Percentiles rank a stretch among this genome's conserved stretches.
phyloP scores from a whole-genome alignment of 2,329 filamentous ascomycete genomes.

The Pestalotiopsis sp. region DNA sequence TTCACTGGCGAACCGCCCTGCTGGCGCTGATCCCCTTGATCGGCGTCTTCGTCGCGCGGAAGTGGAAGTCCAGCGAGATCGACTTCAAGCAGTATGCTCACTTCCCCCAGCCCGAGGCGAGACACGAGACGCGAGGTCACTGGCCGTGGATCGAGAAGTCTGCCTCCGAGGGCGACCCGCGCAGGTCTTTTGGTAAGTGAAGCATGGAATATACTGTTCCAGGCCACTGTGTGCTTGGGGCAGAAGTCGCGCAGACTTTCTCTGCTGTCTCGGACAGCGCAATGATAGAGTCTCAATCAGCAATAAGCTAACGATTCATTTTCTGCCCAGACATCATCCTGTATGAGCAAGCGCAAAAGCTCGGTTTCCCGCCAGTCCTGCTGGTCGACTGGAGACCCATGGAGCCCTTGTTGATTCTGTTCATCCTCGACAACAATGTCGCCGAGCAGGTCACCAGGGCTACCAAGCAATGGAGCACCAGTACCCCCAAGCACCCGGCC shows the following conservation, averaged over 20 bases:
- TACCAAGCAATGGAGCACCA: constrained; percentile 10
- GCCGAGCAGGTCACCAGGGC: constrained; percentile 12
- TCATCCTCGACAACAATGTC: constrained; percentile 12
- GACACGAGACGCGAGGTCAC: constrained; percentile 6
- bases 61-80: not conserved
- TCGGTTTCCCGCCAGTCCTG: constrained; percentile 11
- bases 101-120: constrained; percentile 11
- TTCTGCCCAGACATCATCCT: constrained; percentile 5
- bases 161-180: constrained; percentile 1
- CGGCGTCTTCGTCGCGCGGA: not conserved
- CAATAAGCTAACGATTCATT: not conserved
- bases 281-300: not conserved
- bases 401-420: constrained; percentile 3
- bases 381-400: constrained; percentile 13
- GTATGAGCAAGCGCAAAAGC: constrained; percentile 11
- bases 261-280: too few species aligned
- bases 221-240: not conserved
- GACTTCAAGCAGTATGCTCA: constrained; percentile 9
- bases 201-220: not conserved
- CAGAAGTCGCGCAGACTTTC: not conserved
- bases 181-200: constrained; percentile 10
- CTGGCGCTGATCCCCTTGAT: constrained; percentile 5
- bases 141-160: constrained; percentile 15
- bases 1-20: not conserved
- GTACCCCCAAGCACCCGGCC: constrained; percentile 10